Evolutionary conservation across 1,284 basidiomycete species (phyloP), one percentile per base, ranked within the genome.

Genomic region (Melampsora abietis-canadensis): DNA sequence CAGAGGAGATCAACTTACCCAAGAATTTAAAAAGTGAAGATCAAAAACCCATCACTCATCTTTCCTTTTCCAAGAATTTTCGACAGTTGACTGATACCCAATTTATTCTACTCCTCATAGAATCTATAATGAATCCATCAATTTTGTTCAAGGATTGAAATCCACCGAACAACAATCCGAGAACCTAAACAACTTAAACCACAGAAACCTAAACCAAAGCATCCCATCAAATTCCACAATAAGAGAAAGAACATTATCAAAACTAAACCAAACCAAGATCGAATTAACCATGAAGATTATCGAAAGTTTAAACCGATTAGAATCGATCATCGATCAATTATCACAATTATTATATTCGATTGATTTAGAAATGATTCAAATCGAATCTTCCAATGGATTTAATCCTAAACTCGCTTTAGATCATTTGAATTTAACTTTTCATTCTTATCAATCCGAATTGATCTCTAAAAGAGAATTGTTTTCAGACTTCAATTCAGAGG

Each of bases 71-170:
- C 27, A 27, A 27, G 27, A 27, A 27, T 1, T 27, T 27, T 27
- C 2, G 27, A 27, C 27, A 27, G 27, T 27, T 27, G 27, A 27
- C 47, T 48, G 47, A 48, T n/a, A 48, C 7, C 47, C 30, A 24
- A 61, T n/a, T 34, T 15, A 10, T 62, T 34, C 17, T n/a, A 34
- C 7, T n/a, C 3, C 37, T 68, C 21, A 4, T 27, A 57, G 51
- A 21, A 27, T 64, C 40, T 73, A 64, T 44, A 73, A 73, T 47
- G 69, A 73, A 47, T 73, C 69, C 2, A 73, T 73, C 48, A 57
- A 60, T n/a, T 62, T 64, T 30, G 69, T 73, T n/a, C 69, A 73
- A 66, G 57, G 61, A 21, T 62, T 73, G 8, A 57, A 59, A 30
- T 64, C 69, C 2, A 44, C 62, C 21, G 30, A 54, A 10, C 48